Conservation (phyloP, 2,329 filamentous ascomycete genomes). For the Botrytis porri region DNA sequence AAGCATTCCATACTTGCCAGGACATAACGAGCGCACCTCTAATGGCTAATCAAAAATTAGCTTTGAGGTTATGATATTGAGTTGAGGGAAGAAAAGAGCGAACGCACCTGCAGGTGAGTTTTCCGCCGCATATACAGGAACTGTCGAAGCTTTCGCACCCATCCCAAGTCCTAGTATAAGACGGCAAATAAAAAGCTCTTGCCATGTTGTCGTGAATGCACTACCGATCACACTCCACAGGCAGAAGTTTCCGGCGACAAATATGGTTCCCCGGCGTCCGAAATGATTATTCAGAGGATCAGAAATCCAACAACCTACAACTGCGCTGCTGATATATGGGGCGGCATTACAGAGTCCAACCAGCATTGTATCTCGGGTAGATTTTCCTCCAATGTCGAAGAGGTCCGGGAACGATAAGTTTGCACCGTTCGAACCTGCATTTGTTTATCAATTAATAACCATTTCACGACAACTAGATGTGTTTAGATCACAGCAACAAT, state of each 20-base stretch:
- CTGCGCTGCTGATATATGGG: constrained; percentile 44
- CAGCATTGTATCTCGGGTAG: constrained; percentile 50
- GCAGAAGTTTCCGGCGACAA: constrained; percentile 60
- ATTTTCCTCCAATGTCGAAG: constrained; percentile 44
- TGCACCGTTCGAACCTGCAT: constrained; percentile 48
- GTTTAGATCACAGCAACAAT: not conserved
- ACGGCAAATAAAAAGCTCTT: constrained; percentile 53
- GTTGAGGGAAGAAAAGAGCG: not conserved
- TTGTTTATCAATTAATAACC: not conserved
- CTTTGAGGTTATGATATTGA: too few relatives aligned
- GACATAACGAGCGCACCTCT: constrained; percentile 55
- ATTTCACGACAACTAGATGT: too few relatives aligned
- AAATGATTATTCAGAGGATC: constrained; percentile 58
- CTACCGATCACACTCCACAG: constrained; percentile 59
- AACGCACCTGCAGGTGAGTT: constrained; percentile 48
- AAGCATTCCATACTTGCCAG: constrained; percentile 51
- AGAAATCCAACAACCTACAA: constrained; percentile 49
- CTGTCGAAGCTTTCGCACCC: constrained; percentile 52
- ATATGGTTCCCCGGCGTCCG: constrained; percentile 63
- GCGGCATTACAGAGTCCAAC: constrained; percentile 56
- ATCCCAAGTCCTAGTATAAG: constrained; percentile 61
- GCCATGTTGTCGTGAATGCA: constrained; percentile 57
- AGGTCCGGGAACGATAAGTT: constrained; percentile 46
- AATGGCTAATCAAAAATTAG: constrained; percentile 32
- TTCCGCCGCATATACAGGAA: constrained; percentile 54